Percentiles rank a stretch among this genome's conserved stretches.
phyloP scores from a whole-genome alignment of 352 stramenopile genomes.

The Halophytophthora batemanensis region DNA sequence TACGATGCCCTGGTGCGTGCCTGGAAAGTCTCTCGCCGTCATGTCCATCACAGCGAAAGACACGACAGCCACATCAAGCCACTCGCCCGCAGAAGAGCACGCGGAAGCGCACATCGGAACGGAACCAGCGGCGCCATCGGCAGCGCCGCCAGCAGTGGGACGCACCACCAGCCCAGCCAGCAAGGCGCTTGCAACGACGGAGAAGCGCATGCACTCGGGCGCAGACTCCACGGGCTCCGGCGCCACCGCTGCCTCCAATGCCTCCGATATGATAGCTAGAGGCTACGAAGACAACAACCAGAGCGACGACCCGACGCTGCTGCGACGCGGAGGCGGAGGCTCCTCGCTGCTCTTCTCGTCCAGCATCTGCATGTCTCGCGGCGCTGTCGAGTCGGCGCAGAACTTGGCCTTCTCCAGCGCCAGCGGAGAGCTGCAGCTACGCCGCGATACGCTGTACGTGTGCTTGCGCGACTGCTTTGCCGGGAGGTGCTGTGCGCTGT shows the following conservation, averaged over 20 bases:
- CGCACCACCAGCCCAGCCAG: no score
- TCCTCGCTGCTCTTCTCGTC: conserved; percentile 7
- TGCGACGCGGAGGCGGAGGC: neutral
- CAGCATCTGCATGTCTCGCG: conserved; percentile 26
- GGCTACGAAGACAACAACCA: neutral
- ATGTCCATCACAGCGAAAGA: conserved; percentile 5
- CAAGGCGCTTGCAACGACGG: neutral
- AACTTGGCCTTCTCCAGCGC: conserved; percentile 20
- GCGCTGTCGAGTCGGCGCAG: conserved; percentile 13
- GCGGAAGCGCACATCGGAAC: neutral
- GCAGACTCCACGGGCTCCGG: conserved; percentile 2
- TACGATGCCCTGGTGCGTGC: neutral
- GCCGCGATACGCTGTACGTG: conserved; percentile 19
- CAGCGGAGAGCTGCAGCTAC: conserved; percentile 20
- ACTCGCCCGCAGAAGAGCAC: neutral
- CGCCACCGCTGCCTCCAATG: neutral
- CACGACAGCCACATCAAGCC: conserved; percentile 4
- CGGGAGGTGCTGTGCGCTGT: no score
- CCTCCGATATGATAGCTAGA: neutral
- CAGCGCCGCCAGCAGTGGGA: neutral
- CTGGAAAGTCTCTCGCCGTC: conserved; percentile 4
- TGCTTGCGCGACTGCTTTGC: neutral
- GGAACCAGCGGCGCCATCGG: neutral
- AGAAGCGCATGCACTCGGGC: conserved; percentile 4
- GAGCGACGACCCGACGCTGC: neutral